Conservation (phyloP, 768 basidiomycete genomes). For the Lactarius pseudohatsudake region DNA sequence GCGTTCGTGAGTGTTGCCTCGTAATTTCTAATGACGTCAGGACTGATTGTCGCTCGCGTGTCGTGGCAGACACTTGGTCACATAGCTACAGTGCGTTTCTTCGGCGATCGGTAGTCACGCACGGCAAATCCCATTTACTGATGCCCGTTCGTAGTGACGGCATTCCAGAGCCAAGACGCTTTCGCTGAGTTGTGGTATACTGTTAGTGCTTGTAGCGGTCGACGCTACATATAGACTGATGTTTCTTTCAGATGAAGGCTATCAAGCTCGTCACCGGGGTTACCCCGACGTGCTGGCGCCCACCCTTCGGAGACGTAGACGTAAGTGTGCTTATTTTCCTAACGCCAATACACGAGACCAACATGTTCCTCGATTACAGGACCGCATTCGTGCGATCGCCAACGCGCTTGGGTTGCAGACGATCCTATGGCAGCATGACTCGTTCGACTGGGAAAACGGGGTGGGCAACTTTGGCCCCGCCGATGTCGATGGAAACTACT, state of each 20-base stretch:
- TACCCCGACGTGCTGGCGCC: slow-evolving; percentile 60
- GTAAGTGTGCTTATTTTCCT: slow-evolving; percentile 4
- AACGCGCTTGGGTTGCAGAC: slow-evolving; percentile 65
- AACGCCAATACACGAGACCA: neutral
- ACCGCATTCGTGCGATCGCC: slow-evolving; percentile 72
- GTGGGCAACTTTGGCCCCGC: neutral
- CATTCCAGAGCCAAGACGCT: slow-evolving; percentile 58
- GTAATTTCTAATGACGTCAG: neutral
- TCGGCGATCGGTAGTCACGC: too few relatives aligned
- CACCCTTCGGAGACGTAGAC: slow-evolving; percentile 69
- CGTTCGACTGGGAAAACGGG: slow-evolving; percentile 62
- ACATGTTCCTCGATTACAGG: slow-evolving; percentile 30
- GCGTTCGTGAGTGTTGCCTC: slow-evolving; percentile 46
- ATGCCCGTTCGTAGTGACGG: slow-evolving; percentile 45
- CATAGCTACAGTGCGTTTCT: slow-evolving; percentile 43
- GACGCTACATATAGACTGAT: neutral
- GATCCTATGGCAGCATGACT: slow-evolving; percentile 71
- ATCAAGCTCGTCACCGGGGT: slow-evolving; percentile 56
- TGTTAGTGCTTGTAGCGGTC: slow-evolving; percentile 36
- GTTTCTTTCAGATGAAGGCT: slow-evolving; percentile 43
- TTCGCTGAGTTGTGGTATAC: slow-evolving; percentile 80
- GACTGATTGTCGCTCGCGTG: neutral
- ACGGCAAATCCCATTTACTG: neutral
- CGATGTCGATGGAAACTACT: slow-evolving; percentile 20
- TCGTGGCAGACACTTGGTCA: slow-evolving; percentile 46